Percentiles rank a stretch among this genome's conserved stretches.
Conservation (phyloP, 2,329 filamentous ascomycete species). For the Pseudocercospora eumusae region DNA sequence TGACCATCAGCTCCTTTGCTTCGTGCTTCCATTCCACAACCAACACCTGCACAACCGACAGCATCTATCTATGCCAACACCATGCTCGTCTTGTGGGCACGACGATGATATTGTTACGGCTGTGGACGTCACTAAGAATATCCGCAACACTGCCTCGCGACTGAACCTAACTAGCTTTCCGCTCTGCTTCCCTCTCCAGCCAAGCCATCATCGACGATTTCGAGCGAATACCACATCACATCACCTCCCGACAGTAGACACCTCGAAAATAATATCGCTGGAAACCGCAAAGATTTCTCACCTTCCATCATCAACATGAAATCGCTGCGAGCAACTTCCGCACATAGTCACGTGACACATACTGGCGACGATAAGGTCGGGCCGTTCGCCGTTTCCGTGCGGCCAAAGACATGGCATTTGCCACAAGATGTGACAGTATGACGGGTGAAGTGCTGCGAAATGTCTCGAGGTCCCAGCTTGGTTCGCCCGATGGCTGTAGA, state of each 20-base stretch:
- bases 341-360: not conserved
- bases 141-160: slow-evolving; percentile 2
- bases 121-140: not conserved
- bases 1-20: slow-evolving; percentile 4
- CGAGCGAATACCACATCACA: slow-evolving; percentile 2
- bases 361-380: not conserved
- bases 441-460: not conserved
- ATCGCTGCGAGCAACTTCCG: not conserved
- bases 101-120: not conserved
- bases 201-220: slow-evolving; percentile 8
- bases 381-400: not conserved
- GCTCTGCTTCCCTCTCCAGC: not conserved
- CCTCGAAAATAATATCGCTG: not conserved
- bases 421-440: not conserved
- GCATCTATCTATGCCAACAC: not conserved
- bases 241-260: not conserved
- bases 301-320: not conserved
- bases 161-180: slow-evolving; percentile 8
- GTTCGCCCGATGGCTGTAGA: no score
- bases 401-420: not conserved
- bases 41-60: slow-evolving; percentile 5
- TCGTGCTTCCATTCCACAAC: slow-evolving; percentile 7
- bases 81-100: not conserved
- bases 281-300: not conserved
- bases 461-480: no score